Conservation (phyloP, 2,329 filamentous ascomycete genomes). For the Fusarium nelsonii region DNA sequence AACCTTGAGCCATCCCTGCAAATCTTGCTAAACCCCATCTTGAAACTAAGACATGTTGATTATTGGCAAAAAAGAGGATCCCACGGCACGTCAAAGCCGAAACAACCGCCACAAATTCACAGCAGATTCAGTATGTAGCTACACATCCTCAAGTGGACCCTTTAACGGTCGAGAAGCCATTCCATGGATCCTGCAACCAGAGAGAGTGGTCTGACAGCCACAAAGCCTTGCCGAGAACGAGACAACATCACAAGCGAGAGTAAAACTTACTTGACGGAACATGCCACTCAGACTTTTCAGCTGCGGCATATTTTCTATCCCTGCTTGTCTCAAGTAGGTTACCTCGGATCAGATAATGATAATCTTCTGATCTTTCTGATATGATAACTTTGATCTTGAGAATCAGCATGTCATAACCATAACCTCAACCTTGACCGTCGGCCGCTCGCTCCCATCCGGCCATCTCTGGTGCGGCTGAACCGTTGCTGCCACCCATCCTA, state of each 20-base stretch:
- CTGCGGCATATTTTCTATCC: constrained; percentile 6
- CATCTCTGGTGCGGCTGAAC: constrained; percentile 24
- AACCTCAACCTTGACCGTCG: neutral
- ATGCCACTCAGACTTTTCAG: constrained; percentile 10
- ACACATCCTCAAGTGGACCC: constrained; percentile 23
- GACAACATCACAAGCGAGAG: constrained; percentile 10
- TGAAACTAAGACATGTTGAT: neutral
- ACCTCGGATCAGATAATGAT: constrained; percentile 31
- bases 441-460: constrained; percentile 4
- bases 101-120: constrained; percentile 26
- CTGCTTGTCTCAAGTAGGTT: neutral
- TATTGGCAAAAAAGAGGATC: constrained; percentile 23
- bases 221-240: neutral
- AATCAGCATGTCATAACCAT: neutral
- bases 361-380: constrained; percentile 38
- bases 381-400: constrained; percentile 39
- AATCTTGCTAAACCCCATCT: neutral
- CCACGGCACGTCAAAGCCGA: constrained; percentile 43
- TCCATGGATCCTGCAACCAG: constrained; percentile 14
- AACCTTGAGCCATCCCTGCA: neutral
- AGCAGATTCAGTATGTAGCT: constrained; percentile 9
- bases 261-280: neutral
- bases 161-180: constrained; percentile 40
- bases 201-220: constrained; percentile 21
- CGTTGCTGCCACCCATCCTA: constrained; percentile 9